Evolutionary conservation across 2,329 filamentous ascomycete species (phyloP), one percentile per base, ranked within the genome.

Genomic region (Hypocrella siamensis): DNA sequence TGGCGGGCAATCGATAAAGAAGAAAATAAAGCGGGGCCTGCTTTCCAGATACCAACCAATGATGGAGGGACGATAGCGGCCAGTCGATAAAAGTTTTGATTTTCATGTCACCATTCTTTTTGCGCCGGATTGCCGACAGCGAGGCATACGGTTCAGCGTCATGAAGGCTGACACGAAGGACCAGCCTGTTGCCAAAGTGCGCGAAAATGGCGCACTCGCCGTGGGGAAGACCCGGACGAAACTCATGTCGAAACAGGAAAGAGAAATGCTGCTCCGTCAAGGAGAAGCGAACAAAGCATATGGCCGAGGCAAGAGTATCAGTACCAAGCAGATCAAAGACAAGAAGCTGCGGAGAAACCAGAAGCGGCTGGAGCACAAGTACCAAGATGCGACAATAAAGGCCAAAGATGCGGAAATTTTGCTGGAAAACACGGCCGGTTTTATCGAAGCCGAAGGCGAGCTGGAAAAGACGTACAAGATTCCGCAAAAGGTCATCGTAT

Each of bases 351-450:
- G 84, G 30, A 70, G 74, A 10, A 93, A 83, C 41, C 60, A 98
- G 31, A 78, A 75, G 48, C 65, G 65, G 2, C 67, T 94, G 28
- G 90, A 98, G 52, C 61, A 62, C 37, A 90, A 90, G 53, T 88
- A 85, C 57, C 73, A 85, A 46, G 70, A 79, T 44, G 88, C 88
- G 1, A 63, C 80, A 1, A 56, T 92, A 22, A 78, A 81, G 53
- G 85, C 90, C 12, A 93, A 93, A 57, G 88, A 94, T 63, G 84
- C 88, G 16, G 90, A 98, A 57, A 90, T 98, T 35, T 60, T 98
- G 44, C 70, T 93, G 33, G 88, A 96, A 56, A 83, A 93, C 52
- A 72, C 77, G 6, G 62, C 70, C 9, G 90, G 90, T 6, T 92
- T 93, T 45, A 62, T 98, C 34, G 83, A 96, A 54, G 68, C 88